A percentile compares a stretch with the other conserved stretches of the same genome.
Conservation (phyloP, 805 yeast species). For the Cyberlindnera xishuangbannaensis region DNA sequence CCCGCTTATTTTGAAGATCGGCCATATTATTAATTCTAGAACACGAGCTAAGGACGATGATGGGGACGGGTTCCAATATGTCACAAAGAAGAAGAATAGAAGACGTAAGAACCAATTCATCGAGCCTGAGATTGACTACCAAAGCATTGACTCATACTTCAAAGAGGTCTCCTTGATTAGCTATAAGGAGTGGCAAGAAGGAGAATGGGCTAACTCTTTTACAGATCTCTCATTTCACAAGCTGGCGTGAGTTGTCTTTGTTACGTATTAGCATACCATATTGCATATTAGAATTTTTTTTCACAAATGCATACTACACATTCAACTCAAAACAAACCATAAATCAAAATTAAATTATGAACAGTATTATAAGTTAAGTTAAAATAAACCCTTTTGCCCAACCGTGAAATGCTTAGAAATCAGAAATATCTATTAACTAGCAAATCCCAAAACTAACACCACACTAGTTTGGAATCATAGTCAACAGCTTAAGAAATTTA, state of each 20-base stretch:
- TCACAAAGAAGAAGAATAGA: slow-evolving; percentile 21
- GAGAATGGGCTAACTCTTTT: slow-evolving; percentile 47
- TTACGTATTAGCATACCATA: no score
- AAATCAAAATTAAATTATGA: slow-evolving; percentile 9
- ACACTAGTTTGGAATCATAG: slow-evolving; percentile 15
- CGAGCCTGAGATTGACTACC: slow-evolving; percentile 31
- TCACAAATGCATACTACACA: no score
- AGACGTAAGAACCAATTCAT: slow-evolving; percentile 16
- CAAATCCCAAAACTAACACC: slow-evolving; percentile 24
- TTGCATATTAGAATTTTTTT: no score
- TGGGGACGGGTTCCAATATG: slow-evolving; percentile 19
- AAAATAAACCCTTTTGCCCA: no score
- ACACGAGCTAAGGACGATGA: slow-evolving; percentile 3
- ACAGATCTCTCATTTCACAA: slow-evolving; percentile 45
- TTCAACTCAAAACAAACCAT: slow-evolving; percentile 1
- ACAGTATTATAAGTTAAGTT: no score
- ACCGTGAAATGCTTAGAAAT: background rate
- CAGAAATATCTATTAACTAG: no score
- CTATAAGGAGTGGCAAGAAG: slow-evolving; percentile 25
- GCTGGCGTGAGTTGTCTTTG: no score
- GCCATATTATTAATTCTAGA: slow-evolving; percentile 11
- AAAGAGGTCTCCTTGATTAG: slow-evolving; percentile 16
- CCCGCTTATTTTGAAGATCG: slow-evolving; percentile 37
- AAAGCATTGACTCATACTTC: slow-evolving; percentile 30
- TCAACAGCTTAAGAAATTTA: no score